Conservation (phyloP, 2,329 filamentous ascomycete species). For the Lachnellula occidentalis region DNA sequence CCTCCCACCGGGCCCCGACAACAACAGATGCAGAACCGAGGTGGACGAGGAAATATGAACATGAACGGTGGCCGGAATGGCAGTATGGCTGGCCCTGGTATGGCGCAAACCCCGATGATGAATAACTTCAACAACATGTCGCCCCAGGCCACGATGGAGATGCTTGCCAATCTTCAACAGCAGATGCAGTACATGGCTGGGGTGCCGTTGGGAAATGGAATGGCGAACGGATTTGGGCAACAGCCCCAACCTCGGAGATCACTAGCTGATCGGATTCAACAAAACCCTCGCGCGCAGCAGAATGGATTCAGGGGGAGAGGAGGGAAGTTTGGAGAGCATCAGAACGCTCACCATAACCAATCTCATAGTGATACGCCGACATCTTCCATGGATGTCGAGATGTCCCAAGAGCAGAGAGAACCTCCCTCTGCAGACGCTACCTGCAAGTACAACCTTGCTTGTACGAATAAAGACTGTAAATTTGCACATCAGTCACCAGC, state of each 20-base stretch:
- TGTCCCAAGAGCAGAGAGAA: slow-evolving; percentile 44
- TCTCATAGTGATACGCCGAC: slow-evolving; percentile 13
- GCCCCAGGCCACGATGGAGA: slow-evolving; percentile 65
- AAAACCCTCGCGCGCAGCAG: slow-evolving; percentile 17
- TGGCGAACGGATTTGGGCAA: slow-evolving; percentile 37
- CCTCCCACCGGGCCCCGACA: slow-evolving; percentile 66
- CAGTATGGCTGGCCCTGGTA: slow-evolving; percentile 37
- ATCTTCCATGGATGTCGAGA: slow-evolving; percentile 55
- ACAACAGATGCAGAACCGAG: slow-evolving; percentile 35
- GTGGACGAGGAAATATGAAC: slow-evolving; percentile 34
- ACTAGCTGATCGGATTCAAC: slow-evolving; percentile 70
- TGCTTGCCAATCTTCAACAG: slow-evolving; percentile 76
- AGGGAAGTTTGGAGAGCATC: slow-evolving; percentile 19
- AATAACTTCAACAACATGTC: slow-evolving; percentile 47
- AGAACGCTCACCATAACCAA: slow-evolving; percentile 6
- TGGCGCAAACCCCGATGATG: slow-evolving; percentile 36
- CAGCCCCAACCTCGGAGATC: slow-evolving; percentile 47
- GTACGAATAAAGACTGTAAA: slow-evolving; percentile 82
- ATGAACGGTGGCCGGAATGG: slow-evolving; percentile 44
- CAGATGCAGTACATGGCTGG: slow-evolving; percentile 83
- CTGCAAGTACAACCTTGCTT: slow-evolving; percentile 86
- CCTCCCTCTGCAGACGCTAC: slow-evolving; percentile 59
- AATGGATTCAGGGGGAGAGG: slow-evolving; percentile 19
- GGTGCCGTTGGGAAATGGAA: slow-evolving; percentile 41
- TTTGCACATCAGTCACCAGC: slow-evolving; percentile 94